Conservation (phyloP, 257 asterid species). For the Misopates orontium region DNA sequence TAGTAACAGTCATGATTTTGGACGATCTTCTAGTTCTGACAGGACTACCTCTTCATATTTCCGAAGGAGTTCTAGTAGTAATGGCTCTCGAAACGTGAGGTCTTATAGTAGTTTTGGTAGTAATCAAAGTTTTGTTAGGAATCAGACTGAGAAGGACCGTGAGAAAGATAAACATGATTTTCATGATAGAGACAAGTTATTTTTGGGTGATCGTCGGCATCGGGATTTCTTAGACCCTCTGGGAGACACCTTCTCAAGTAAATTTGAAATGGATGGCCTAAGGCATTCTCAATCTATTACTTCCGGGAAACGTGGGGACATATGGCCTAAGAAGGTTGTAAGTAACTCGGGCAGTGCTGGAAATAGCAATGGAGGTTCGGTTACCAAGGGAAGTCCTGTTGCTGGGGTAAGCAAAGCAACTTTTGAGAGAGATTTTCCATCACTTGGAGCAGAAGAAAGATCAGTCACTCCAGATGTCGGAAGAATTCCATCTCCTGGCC, state of each 20-base stretch:
- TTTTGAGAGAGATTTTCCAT: conserved; percentile 61
- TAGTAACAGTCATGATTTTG: conserved; percentile 53
- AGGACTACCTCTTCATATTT: conserved; percentile 55
- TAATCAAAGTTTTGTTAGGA: conserved; percentile 36
- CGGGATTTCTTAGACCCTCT: conserved; percentile 46
- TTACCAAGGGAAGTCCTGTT: conserved; percentile 34
- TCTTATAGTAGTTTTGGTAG: conserved; percentile 67
- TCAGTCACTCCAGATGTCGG: conserved; percentile 47
- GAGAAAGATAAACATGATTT: conserved; percentile 51
- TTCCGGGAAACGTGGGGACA: conserved; percentile 57
- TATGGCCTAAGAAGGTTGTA: conserved; percentile 48
- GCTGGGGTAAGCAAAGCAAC: conserved; percentile 41
- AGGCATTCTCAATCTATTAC: conserved; percentile 72
- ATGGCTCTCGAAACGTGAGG: conserved; percentile 53
- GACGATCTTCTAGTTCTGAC: conserved; percentile 58
- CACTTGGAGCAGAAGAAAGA: conserved; percentile 62
- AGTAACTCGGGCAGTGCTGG: conserved; percentile 40
- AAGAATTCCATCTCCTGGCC: conserved; percentile 72
- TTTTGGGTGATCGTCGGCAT: conserved; percentile 41
- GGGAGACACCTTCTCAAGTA: conserved; percentile 39
- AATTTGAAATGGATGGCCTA: conserved; percentile 60
- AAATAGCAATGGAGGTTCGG: conserved; percentile 29
- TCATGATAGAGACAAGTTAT: conserved; percentile 46
- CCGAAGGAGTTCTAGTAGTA: conserved; percentile 66
- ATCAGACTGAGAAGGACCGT: conserved; percentile 40